Evolutionary conservation across 257 asterid genomes (phyloP).

Genomic region (Fraxinus anomala): DNA sequence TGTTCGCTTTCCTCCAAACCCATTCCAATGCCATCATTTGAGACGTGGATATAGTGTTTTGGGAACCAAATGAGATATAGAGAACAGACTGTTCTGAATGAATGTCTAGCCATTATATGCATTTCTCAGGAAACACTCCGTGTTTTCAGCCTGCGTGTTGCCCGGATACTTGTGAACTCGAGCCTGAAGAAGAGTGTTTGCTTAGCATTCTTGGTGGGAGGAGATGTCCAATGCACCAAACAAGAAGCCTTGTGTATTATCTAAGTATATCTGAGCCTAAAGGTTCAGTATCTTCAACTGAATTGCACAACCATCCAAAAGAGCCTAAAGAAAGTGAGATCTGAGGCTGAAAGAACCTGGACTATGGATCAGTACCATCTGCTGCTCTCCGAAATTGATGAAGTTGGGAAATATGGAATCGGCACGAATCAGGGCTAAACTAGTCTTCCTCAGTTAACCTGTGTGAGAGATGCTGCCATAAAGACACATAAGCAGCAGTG

Average conservation of each 20-base stretch:
- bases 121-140: slow-evolving; percentile 64
- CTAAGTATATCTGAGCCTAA: slow-evolving; percentile 50
- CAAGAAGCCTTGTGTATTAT: slow-evolving; percentile 50
- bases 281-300: slow-evolving; percentile 71
- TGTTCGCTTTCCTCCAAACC: slow-evolving; percentile 64
- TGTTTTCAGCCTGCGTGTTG: slow-evolving; percentile 56
- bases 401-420: slow-evolving; percentile 52
- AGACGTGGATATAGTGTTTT: slow-evolving; percentile 62
- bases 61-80: slow-evolving; percentile 90
- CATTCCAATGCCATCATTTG: slow-evolving; percentile 85
- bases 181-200: not conserved
- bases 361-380: slow-evolving; percentile 78
- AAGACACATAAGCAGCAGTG: slow-evolving; percentile 62
- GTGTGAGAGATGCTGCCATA: slow-evolving; percentile 84
- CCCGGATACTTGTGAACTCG: slow-evolving; percentile 26
- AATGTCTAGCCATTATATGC: slow-evolving; percentile 63
- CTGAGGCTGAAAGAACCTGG: slow-evolving; percentile 62
- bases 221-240: slow-evolving; percentile 85
- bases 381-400: slow-evolving; percentile 61
- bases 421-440: slow-evolving; percentile 43
- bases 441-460: slow-evolving; percentile 36
- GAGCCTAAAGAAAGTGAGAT: slow-evolving; percentile 44
- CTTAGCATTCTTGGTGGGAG: slow-evolving; percentile 54
- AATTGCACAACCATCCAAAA: slow-evolving; percentile 61
- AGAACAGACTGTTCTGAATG: slow-evolving; percentile 52